A percentile compares a stretch with the other conserved stretches of the same genome.
Conservation (phyloP, 2,329 filamentous ascomycete species). For the Claviceps pazoutovae region DNA sequence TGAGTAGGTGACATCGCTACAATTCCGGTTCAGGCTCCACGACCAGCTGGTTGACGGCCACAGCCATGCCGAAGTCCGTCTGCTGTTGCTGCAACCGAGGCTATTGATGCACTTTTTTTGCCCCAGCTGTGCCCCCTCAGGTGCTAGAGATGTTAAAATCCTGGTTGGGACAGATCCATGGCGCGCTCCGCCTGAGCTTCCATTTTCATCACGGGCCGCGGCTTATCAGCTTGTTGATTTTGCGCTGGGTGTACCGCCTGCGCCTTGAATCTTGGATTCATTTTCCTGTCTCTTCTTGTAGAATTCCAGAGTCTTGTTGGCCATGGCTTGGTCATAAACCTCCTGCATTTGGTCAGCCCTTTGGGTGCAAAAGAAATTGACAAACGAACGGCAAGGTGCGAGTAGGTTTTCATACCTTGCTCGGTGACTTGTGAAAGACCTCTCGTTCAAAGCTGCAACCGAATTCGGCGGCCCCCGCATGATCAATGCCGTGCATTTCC, state of each 20-base stretch:
- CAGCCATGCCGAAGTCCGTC: constrained; percentile 26
- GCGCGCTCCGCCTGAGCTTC: constrained; percentile 37
- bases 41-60: constrained; percentile 7
- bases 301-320: constrained; percentile 32
- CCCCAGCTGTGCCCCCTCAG: constrained; percentile 39
- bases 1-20: no score
- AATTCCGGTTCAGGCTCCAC: no score
- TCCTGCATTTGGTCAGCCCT: constrained; percentile 22
- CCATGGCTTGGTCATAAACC: constrained; percentile 35
- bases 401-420: constrained; percentile 25
- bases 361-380: background rate
- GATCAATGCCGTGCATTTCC: constrained; percentile 27
- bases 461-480: constrained; percentile 25
- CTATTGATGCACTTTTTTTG: constrained; percentile 19
- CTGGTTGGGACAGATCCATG: constrained; percentile 35
- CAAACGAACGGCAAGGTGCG: background rate
- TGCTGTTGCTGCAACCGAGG: constrained; percentile 16
- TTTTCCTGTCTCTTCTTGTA: constrained; percentile 36
- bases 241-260: constrained; percentile 20
- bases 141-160: constrained; percentile 44
- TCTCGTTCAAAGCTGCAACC: constrained; percentile 35
- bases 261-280: constrained; percentile 30
- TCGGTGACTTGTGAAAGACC: constrained; percentile 29
- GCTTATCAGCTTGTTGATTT: constrained; percentile 30
- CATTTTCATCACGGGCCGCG: constrained; percentile 42